A percentile compares a stretch with the other conserved stretches of the same genome.
Conservation (phyloP, 345 rosid species). For the Alliaria petiolata region DNA sequence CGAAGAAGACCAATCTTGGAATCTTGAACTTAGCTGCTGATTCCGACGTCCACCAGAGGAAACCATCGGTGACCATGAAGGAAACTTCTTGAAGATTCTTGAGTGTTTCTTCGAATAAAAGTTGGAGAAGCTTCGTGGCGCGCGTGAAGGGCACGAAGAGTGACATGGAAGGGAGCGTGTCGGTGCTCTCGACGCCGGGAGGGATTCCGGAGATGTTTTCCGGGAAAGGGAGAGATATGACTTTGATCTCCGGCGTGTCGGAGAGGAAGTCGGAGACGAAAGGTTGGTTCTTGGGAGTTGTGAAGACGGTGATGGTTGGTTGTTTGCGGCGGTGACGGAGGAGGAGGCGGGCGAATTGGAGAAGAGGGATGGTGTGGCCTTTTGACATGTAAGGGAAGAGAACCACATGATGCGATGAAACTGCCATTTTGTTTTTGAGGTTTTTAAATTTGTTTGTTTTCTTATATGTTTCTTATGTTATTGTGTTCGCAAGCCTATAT, state of each 20-base stretch:
- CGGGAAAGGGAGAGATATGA: constrained; percentile 54
- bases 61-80: constrained; percentile 61
- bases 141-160: constrained; percentile 42
- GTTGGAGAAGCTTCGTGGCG: constrained; percentile 60
- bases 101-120: constrained; percentile 43
- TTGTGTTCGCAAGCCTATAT: not conserved
- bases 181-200: constrained; percentile 60
- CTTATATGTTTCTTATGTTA: not conserved
- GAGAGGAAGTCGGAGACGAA: constrained; percentile 48
- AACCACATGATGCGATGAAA: constrained; percentile 39
- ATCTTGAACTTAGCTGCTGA: constrained; percentile 56
- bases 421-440: not conserved
- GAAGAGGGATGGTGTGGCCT: constrained; percentile 80
- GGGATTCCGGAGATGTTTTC: constrained; percentile 44
- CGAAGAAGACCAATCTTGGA: constrained; percentile 49
- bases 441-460: not conserved
- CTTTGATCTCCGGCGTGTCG: constrained; percentile 30
- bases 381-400: constrained; percentile 83
- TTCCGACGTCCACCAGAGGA: constrained; percentile 78
- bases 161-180: constrained; percentile 62
- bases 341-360: constrained; percentile 60
- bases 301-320: constrained; percentile 47
- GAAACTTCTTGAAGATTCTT: constrained; percentile 38
- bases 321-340: constrained; percentile 35
- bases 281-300: constrained; percentile 59